Evolutionary conservation across 78 protist species (phyloP).

Genomic region (Dictyostelium capitatum): DNA sequence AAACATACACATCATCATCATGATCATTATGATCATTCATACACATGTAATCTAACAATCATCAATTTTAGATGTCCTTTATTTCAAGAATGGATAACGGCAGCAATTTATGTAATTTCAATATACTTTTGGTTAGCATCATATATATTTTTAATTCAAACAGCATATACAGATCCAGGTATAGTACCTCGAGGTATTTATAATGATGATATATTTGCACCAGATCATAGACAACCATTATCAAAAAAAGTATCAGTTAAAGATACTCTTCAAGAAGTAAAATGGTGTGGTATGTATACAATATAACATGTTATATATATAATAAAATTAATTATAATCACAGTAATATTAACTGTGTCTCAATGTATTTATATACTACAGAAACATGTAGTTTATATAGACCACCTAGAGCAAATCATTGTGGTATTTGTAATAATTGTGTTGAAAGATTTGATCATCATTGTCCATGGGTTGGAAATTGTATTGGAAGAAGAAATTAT

Average conservation of each 20-base stretch:
- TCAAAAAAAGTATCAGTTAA: conserved; percentile 33
- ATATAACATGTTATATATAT: not conserved
- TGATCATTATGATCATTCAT: too few relatives aligned
- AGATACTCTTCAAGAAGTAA: conserved; percentile 45
- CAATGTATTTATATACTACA: too few relatives aligned
- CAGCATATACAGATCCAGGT: conserved; percentile 83
- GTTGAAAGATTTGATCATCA: conserved; percentile 92
- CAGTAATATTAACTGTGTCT: too few relatives aligned
- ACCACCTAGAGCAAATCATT: conserved; percentile 91
- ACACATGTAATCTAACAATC: not conserved
- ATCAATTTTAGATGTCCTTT: conserved; percentile 60
- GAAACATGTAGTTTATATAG: conserved; percentile 86
- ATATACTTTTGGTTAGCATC: conserved; percentile 56
- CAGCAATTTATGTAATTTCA: conserved; percentile 60
- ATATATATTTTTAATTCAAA: conserved; percentile 33
- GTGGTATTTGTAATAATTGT: conserved; percentile 90
- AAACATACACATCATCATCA: too few relatives aligned
- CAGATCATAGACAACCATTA: conserved; percentile 68
- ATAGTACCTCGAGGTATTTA: conserved; percentile 61
- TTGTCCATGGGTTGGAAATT: conserved; percentile 76
- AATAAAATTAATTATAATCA: not conserved
- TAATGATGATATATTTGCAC: conserved; percentile 60
- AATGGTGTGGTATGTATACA: conserved; percentile 67
- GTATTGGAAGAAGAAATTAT: conserved; percentile 83
- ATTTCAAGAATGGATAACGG: conserved; percentile 65